Percentiles rank a stretch among this genome's conserved stretches.
Evolutionary conservation across 192 early-diverging fungal species (phyloP).

Genomic region (Paraglomus occultum): DNA sequence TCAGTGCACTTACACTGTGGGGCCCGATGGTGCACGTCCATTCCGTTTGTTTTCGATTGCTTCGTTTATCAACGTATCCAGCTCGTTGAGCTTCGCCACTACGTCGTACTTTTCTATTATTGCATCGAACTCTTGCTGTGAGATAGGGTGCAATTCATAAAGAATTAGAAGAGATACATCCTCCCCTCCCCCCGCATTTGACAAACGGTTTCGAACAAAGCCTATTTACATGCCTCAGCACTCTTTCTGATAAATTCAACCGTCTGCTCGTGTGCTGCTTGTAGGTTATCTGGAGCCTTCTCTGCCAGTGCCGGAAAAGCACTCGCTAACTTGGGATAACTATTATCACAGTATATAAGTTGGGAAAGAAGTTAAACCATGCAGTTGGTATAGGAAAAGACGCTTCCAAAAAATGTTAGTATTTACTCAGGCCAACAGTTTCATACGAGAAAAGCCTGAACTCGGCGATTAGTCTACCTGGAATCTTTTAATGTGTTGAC

Average conservation of each 20-base stretch:
- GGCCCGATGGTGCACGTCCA: neutral
- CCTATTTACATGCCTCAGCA: neutral
- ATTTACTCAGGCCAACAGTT: no score
- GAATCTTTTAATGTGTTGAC: conserved; percentile 3
- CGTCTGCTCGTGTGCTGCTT: neutral
- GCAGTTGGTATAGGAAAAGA: neutral
- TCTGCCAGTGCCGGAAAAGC: conserved; percentile 15
- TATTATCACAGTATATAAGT: neutral
- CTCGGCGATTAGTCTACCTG: neutral
- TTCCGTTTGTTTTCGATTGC: neutral
- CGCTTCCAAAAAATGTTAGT: neutral
- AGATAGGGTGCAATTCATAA: neutral
- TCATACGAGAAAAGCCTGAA: no score
- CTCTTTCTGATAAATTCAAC: conserved; percentile 7
- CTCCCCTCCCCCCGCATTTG: no score
- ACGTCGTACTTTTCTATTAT: conserved; percentile 15
- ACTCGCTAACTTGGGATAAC: conserved; percentile 13
- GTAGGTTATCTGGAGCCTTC: neutral
- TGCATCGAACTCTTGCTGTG: conserved; percentile 6
- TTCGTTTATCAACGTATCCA: conserved; percentile 11
- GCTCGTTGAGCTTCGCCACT: conserved; percentile 10
- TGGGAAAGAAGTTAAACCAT: neutral
- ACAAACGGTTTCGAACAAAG: neutral
- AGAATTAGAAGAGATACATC: neutral
- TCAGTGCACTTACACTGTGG: no score